Base-by-base conservation (phyloP, 129 eudicot genomes). In the Chrysanthemum lavandulifolium region DNA sequence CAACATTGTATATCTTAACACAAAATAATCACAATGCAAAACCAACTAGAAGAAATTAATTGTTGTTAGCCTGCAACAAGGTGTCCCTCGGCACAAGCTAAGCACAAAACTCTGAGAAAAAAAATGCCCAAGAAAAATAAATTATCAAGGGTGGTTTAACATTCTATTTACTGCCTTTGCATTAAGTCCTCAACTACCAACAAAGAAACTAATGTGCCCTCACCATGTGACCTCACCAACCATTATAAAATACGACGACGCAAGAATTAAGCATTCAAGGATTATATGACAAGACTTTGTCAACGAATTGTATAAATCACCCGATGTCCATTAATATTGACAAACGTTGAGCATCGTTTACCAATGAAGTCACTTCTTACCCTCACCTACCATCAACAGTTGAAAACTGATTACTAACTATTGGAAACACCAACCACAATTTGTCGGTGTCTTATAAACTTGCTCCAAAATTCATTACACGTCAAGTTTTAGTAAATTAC, bases 401-500 rank as follows among this genome's bases (percentile, higher is more conserved):
- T 43, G 40, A 75, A 66, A n/a, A 71, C 68, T 55, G 67, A 75
- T 48, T 65, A 53, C 52, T 59, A 67, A 67, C 47, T 61, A 27
- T 36, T 8, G 2, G n/a, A 61, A 61, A 61, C 53, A 67, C 68
- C 80, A 72, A 76, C 61, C 73, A 73, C 5, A 25, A 67, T 67
- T 0, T 67, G 73, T 74, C 64, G 51, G 78, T 62, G 16, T 51
- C 78, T 63, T 74, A 63, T 25, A 74, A 50, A 73, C 50, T 51
- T 48, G 57, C 13, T 43, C 67, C 6, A 23, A 13, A 49, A 52
- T 73, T 61, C 18, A 73, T 61, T 13, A 13, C 40, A 45, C 13
- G 48, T 61, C 50, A 47, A 49, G 61, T 43, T 27, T 19, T 27
- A 67, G 52, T 58, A 76, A 53, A 23, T 51, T 18, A 57, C 76